A percentile compares a stretch with the other conserved stretches of the same genome.
These are phyloP conservation scores for Pseudognaphalium luteoalbum DNA, from an alignment of 129 eudicot species.

Conservation along the genomic window DNA sequence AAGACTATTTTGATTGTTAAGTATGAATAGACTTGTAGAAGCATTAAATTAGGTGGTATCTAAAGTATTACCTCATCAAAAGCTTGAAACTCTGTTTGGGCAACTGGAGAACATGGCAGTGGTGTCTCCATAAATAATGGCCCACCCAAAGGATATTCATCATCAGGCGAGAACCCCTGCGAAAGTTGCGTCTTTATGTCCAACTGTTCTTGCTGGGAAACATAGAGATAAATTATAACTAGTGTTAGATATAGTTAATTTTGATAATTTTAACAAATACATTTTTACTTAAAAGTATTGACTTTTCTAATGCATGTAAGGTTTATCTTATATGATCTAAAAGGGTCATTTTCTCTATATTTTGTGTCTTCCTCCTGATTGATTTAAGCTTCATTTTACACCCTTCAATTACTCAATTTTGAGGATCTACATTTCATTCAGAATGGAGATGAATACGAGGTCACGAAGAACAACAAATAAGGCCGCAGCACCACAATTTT, in stretches of 20 bases:
- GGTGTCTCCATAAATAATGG: slow-evolving; percentile 78
- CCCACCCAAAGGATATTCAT: slow-evolving; percentile 61
- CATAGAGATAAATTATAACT: slow-evolving; percentile 5
- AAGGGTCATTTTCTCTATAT: not conserved
- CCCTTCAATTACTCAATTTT: not conserved
- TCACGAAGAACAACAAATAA: not conserved
- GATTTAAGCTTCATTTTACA: not conserved
- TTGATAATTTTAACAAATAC: slow-evolving; percentile 3
- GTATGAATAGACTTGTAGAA: not conserved
- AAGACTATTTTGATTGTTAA: not conserved
- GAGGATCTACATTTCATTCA: not conserved
- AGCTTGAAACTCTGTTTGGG: slow-evolving; percentile 53
- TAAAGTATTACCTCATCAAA: slow-evolving; percentile 60
- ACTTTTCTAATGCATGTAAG: not conserved
- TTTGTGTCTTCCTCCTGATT: not conserved
- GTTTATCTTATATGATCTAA: not conserved
- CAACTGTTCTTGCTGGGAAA: slow-evolving; percentile 52
- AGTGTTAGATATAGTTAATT: not conserved
- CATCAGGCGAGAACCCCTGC: slow-evolving; percentile 69
- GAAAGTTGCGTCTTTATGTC: slow-evolving; percentile 53
- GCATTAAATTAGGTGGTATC: not conserved
- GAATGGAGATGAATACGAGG: not conserved
- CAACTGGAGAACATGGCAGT: slow-evolving; percentile 61
- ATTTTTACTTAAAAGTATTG: not conserved
- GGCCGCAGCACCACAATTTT: not conserved